Conservation (phyloP, 768 basidiomycete genomes). For the Sporobolomyces phaffii region DNA sequence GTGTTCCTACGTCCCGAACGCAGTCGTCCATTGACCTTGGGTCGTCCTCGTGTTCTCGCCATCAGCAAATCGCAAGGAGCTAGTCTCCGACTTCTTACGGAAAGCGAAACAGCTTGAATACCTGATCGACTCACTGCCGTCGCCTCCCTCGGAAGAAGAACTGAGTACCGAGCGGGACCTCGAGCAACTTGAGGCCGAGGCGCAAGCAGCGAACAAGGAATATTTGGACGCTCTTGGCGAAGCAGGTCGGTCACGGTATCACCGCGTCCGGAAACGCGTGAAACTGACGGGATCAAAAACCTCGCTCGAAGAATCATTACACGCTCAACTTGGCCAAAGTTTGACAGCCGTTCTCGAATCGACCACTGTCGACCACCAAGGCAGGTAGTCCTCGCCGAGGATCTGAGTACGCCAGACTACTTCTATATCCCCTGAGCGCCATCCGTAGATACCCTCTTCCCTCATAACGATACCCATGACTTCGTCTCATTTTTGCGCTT, state of each 20-base stretch:
- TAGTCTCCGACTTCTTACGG: conserved; percentile 70
- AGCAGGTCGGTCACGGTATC: conserved; percentile 1
- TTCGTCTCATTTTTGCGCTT: too few species aligned
- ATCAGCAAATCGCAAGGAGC: conserved; percentile 73
- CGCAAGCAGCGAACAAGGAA: not conserved
- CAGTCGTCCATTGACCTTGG: too few species aligned
- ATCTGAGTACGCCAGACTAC: too few species aligned
- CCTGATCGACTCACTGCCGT: conserved; percentile 63
- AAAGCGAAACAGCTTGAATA: conserved; percentile 87
- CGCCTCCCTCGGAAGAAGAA: not conserved
- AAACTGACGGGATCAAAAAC: not conserved
- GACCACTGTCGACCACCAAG: not conserved
- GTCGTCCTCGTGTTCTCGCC: too few species aligned
- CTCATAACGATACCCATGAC: too few species aligned
- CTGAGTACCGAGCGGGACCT: not conserved
- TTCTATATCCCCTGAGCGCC: too few species aligned
- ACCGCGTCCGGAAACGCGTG: not conserved
- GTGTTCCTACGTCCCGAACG: not conserved
- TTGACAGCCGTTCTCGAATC: conserved; percentile 2
- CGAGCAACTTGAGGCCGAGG: not conserved
- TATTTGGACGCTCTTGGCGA: not conserved
- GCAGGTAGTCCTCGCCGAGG: too few species aligned
- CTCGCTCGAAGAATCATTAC: not conserved
- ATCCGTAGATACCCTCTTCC: not conserved
- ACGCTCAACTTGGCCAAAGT: not conserved